Evolutionary conservation across 306 rosid species (phyloP), one percentile per base, ranked within the genome.

Genomic region (Malus sylvestris): DNA sequence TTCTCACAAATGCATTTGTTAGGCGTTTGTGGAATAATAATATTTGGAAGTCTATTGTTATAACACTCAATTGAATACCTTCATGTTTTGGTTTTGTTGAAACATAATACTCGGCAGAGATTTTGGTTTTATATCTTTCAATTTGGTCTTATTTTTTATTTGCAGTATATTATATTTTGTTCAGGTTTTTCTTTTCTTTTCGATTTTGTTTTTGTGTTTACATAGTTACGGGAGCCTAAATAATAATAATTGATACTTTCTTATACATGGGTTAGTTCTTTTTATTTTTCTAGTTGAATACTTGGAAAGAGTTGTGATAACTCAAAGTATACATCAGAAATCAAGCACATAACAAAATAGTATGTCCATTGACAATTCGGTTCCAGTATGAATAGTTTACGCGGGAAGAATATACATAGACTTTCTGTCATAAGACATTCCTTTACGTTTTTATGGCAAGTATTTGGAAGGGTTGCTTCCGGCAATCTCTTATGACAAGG

Each of bases 1-100:
- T 68, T 84, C 74, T 45, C 57, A 60, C 16, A 9, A 55, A 38
- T 25, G 75, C 51, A 58, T 81, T 68, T 76, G 57, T 51, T 51
- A 20, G 14, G 55, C 6, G 49, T n/a, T 19, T 67, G 5, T 30
- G 52, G 70, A 64, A 51, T 73, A 13, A n/a, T 22, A 27, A 27
- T 2, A 3, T 44, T 11, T 52, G 46, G 33, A 32, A 52, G 52
- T 46, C 4, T 4, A 46, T 46, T 46, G 52, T 46, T 46, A 13
- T 13, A 46, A 46, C 52, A 46, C 18, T 46, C 52, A 46, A 13
- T 15, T 12, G 52, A 46, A 13, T 5, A 46, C 16, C 6, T 46
- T 53, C 9, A 8, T 19, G 60, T 18, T 18, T 53, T 53, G 6
- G 0, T 13, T 53, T 53, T 53, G 60, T 18, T 19, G 20, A 53